These are phyloP conservation scores for Phytophthora megakarya DNA, from an alignment of 352 stramenopile species.

Conservation along the genomic window DNA sequence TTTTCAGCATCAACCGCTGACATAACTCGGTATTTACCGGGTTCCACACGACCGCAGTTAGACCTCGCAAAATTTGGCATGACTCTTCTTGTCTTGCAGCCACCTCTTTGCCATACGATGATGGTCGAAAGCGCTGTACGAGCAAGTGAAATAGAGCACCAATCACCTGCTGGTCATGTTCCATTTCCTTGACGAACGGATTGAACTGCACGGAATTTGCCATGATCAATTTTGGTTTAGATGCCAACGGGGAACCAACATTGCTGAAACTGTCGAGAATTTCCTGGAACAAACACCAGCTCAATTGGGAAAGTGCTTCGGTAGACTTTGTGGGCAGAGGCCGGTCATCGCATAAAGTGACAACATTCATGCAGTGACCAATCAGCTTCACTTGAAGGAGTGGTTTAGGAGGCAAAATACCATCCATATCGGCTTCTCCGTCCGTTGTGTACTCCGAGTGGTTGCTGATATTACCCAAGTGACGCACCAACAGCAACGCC, in stretches of 20 bases:
- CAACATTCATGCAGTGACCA: constrained; percentile 56
- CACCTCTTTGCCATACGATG: constrained; percentile 26
- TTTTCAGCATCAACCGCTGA: constrained; percentile 49
- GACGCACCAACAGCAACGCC: constrained; percentile 53
- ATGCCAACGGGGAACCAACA: background rate
- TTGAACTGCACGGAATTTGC: constrained; percentile 42
- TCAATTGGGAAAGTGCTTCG: constrained; percentile 59
- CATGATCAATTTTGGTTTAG: constrained; percentile 44
- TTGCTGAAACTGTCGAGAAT: constrained; percentile 53
- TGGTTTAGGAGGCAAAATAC: constrained; percentile 12
- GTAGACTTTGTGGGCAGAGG: constrained; percentile 9
- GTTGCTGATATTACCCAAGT: constrained; percentile 40
- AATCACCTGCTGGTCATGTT: constrained; percentile 62
- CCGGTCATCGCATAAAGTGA: constrained; percentile 46
- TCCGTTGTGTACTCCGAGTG: background rate
- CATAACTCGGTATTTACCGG: constrained; percentile 51
- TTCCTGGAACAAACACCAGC: constrained; percentile 66
- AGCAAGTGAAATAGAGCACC: constrained; percentile 57
- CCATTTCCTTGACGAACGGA: constrained; percentile 49
- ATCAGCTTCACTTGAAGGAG: constrained; percentile 59
- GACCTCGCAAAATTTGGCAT: constrained; percentile 47
- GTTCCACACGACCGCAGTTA: constrained; percentile 63
- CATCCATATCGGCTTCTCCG: constrained; percentile 27
- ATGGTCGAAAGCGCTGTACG: constrained; percentile 50
- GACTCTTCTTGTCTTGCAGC: constrained; percentile 45